Conservation (phyloP, 352 stramenopile genomes). For the Globisporangium cystogenes region DNA sequence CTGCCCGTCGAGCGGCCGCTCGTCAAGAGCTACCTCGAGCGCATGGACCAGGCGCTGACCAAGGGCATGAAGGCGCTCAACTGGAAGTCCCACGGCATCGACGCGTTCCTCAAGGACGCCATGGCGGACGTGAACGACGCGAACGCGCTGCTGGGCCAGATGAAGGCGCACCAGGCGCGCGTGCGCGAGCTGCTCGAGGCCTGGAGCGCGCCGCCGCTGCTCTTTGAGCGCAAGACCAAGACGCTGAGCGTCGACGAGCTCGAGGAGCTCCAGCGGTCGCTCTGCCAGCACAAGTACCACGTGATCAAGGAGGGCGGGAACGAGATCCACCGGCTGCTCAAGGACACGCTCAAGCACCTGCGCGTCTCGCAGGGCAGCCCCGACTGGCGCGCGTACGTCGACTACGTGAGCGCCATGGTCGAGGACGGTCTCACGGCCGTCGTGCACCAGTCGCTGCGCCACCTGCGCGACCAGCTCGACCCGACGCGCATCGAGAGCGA, state of each 20-base stretch:
- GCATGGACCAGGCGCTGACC: slow-evolving; percentile 85
- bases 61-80: slow-evolving; percentile 90
- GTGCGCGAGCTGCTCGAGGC: slow-evolving; percentile 72
- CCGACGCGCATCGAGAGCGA: slow-evolving; percentile 75
- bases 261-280: slow-evolving; percentile 67
- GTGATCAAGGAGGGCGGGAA: slow-evolving; percentile 86
- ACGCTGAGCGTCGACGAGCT: slow-evolving; percentile 79
- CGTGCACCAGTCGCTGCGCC: slow-evolving; percentile 59
- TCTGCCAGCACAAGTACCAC: slow-evolving; percentile 82
- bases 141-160: slow-evolving; percentile 73
- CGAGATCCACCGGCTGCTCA: slow-evolving; percentile 85
- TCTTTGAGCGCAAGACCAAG: slow-evolving; percentile 89
- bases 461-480: slow-evolving; percentile 82
- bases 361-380: slow-evolving; percentile 87
- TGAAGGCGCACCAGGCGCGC: slow-evolving; percentile 85
- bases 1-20: slow-evolving; percentile 88
- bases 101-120: slow-evolving; percentile 88
- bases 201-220: slow-evolving; percentile 63
- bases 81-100: slow-evolving; percentile 92
- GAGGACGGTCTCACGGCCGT: slow-evolving; percentile 77
- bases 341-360: slow-evolving; percentile 87
- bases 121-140: slow-evolving; percentile 89
- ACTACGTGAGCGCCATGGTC: slow-evolving; percentile 90
- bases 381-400: slow-evolving; percentile 91
- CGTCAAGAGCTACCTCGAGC: slow-evolving; percentile 83